phyloP scores from a whole-genome alignment of 2,329 filamentous ascomycete genomes.

The Knoxdaviesia capensis region DNA sequence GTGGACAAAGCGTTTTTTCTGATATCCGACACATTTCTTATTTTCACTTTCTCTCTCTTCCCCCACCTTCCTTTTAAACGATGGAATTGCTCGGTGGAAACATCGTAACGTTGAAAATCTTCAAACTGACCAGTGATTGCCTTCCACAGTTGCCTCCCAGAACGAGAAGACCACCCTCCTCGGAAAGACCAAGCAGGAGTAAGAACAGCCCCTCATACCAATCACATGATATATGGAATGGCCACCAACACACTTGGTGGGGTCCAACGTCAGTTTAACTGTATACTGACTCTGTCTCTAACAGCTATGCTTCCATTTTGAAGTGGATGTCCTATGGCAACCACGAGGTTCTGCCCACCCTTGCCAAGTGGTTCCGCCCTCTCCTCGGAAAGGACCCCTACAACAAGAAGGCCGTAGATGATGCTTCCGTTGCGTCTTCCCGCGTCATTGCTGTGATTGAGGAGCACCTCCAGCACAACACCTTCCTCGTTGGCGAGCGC shows the following conservation, averaged over 20 bases:
- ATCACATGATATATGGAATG: too few species aligned
- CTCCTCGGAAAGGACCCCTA: conserved; percentile 65
- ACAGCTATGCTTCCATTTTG: conserved; percentile 79
- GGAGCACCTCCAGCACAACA: conserved; percentile 77
- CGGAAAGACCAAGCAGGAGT: conserved; percentile 99
- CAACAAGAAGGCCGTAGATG: conserved; percentile 96
- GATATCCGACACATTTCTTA: conserved; percentile 92
- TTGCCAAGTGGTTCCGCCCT: conserved; percentile 72
- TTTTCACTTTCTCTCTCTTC: conserved; percentile 12
- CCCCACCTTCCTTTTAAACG: too few species aligned
- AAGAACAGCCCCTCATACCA: conserved; percentile 14
- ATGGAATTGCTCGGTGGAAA: too few species aligned
- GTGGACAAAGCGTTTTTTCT: conserved; percentile 66
- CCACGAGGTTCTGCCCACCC: conserved; percentile 53
- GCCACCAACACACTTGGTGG: too few species aligned
- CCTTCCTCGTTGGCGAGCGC: conserved; percentile 94
- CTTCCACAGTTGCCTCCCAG: conserved; percentile 70
- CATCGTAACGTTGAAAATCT: too few species aligned
- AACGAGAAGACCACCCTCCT: conserved; percentile 99
- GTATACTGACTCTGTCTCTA: conserved; percentile 1
- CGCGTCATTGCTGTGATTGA: conserved; percentile 58
- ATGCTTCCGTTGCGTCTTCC: conserved; percentile 46
- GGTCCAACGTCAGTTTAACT: not conserved
- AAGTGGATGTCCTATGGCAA: conserved; percentile 98
- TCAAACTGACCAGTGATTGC: too few species aligned